phyloP scores from a whole-genome alignment of 2,329 filamentous ascomycete genomes.

The Epicoccum sorghinum region DNA sequence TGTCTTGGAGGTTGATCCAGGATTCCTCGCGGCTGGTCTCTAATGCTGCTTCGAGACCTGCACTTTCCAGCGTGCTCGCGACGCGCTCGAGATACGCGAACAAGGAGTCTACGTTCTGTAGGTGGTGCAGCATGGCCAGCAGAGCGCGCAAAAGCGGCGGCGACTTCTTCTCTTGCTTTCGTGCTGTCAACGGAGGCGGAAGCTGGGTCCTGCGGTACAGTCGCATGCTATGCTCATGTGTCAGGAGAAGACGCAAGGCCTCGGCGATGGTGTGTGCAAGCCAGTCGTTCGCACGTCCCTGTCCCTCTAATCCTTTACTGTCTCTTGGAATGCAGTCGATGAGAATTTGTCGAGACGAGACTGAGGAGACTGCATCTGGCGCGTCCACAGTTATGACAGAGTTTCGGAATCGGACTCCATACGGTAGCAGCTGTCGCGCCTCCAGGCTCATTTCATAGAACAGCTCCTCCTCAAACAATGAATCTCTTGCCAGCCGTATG shows the following conservation, averaged over 20 bases:
- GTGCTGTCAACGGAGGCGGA: constrained; percentile 61
- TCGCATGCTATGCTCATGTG: constrained; percentile 78
- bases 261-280: constrained; percentile 71
- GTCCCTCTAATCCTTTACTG: constrained; percentile 44
- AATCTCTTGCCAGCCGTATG: constrained; percentile 77
- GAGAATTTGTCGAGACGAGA: constrained; percentile 64
- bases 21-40: constrained; percentile 34
- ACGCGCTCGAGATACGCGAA: constrained; percentile 40
- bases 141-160: constrained; percentile 67
- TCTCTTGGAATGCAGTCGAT: constrained; percentile 71
- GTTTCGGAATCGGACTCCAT: constrained; percentile 69
- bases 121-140: constrained; percentile 60
- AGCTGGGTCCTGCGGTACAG: constrained; percentile 71
- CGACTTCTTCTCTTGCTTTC: constrained; percentile 56
- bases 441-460: constrained; percentile 90
- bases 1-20: constrained; percentile 35
- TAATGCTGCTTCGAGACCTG: constrained; percentile 38
- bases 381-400: constrained; percentile 46
- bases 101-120: constrained; percentile 44
- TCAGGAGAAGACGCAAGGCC: constrained; percentile 76
- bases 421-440: constrained; percentile 72
- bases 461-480: constrained; percentile 81
- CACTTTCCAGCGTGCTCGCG: constrained; percentile 30
- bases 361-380: constrained; percentile 17
- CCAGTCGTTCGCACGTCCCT: constrained; percentile 42